phyloP scores from a whole-genome alignment of 768 basidiomycete species.

The Mycena belliarum region DNA sequence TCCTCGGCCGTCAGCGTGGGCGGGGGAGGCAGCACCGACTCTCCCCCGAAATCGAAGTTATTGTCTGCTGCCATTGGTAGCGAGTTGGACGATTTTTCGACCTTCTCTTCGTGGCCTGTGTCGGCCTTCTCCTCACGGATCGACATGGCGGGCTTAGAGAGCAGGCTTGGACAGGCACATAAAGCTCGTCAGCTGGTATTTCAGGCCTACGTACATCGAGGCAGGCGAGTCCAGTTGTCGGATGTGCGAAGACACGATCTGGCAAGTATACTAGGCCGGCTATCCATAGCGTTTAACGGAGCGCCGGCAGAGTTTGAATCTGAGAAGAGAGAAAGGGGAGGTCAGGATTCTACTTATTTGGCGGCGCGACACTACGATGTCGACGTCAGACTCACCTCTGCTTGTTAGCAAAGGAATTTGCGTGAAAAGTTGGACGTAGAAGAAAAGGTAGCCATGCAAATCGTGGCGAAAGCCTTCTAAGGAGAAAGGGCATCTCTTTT shows the following conservation, averaged over 20 bases:
- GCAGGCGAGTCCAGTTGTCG: neutral
- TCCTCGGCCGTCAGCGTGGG: constrained; percentile 46
- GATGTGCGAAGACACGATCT: neutral
- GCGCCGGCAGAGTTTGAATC: neutral
- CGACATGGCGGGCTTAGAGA: constrained; percentile 4
- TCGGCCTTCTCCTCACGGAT: too few relatives aligned
- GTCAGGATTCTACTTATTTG: too few relatives aligned
- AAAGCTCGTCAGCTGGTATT: neutral
- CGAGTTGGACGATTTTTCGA: constrained; percentile 14
- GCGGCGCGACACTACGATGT: too few relatives aligned
- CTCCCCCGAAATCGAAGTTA: constrained; percentile 43
- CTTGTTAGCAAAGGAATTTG: too few relatives aligned
- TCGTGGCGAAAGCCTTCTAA: too few relatives aligned
- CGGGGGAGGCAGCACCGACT: constrained; percentile 45
- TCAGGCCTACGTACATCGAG: neutral
- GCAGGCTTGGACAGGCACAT: neutral
- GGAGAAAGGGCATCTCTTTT: too few relatives aligned
- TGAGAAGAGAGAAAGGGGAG: neutral
- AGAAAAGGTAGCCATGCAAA: too few relatives aligned
- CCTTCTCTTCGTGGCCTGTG: neutral
- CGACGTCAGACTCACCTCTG: too few relatives aligned
- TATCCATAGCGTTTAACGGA: neutral
- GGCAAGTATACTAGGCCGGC: neutral
- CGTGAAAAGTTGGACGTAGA: too few relatives aligned
- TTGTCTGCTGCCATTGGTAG: neutral